Evolutionary conservation across 192 early-diverging fungal species (phyloP).

Genomic region (Spinellus fusiger): DNA sequence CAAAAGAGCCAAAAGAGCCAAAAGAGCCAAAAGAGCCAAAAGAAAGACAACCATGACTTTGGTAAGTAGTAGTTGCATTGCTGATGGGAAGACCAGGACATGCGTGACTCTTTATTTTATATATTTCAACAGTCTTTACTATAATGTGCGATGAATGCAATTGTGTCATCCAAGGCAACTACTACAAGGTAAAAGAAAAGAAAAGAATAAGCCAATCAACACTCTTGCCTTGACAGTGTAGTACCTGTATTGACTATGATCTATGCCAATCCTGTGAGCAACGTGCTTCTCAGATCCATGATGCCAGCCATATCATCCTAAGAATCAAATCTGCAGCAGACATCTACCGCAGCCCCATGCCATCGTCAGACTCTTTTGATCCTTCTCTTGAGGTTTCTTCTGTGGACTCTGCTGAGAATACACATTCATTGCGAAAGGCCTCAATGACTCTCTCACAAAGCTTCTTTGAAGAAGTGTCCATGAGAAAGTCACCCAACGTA

Average conservation of each 20-base stretch:
- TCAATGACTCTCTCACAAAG: not conserved
- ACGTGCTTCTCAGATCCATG: constrained; percentile 19
- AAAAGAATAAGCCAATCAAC: not conserved
- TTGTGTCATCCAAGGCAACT: constrained; percentile 33
- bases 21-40: constrained; percentile 5
- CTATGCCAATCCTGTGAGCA: constrained; percentile 56
- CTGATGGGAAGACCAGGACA: not conserved
- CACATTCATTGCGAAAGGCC: no score
- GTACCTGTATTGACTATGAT: constrained; percentile 57
- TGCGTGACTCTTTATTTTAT: not conserved
- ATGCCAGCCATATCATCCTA: constrained; percentile 22
- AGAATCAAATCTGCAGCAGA: not conserved
- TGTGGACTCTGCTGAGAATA: no score
- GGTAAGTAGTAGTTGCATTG: not conserved
- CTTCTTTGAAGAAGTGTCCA: not conserved
- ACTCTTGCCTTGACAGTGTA: constrained; percentile 28
- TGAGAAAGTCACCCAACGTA: no score
- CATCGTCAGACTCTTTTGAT: not conserved
- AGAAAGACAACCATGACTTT: constrained; percentile 26
- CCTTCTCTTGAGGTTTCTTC: no score
- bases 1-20: not conserved
- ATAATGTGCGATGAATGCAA: constrained; percentile 46
- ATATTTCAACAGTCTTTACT: constrained; percentile 10
- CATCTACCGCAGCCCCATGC: not conserved
- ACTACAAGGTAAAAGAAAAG: constrained; percentile 41